Evolutionary conservation across 2,329 filamentous ascomycete species (phyloP).

Genomic region (Diaporthe capsici): DNA sequence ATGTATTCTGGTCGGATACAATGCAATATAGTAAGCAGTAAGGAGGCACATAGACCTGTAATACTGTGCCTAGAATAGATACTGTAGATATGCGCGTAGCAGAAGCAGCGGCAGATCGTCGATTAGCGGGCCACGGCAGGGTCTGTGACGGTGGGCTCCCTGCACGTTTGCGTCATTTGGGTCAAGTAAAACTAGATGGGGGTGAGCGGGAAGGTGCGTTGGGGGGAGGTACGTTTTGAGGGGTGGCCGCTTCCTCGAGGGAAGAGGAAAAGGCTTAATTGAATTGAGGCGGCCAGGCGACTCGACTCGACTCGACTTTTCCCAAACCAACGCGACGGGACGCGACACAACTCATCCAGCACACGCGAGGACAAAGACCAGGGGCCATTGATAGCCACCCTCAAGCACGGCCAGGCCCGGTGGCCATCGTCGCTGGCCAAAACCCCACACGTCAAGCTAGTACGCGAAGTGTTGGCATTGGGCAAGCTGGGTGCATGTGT

Average conservation of each 20-base stretch:
- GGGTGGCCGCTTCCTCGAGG: background rate
- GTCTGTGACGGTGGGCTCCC: background rate
- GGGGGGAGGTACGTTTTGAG: background rate
- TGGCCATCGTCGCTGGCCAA: background rate
- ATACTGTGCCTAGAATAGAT: background rate
- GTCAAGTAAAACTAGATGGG: background rate
- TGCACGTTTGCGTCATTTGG: conserved; percentile 19
- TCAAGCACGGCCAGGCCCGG: background rate
- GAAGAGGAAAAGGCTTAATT: background rate
- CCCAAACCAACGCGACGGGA: background rate
- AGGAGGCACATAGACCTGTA: background rate
- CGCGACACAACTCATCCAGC: background rate
- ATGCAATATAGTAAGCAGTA: background rate
- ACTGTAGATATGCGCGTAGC: no score
- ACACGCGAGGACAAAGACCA: background rate
- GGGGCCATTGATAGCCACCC: background rate
- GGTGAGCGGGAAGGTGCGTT: background rate
- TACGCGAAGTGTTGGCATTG: no score
- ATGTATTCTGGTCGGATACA: no score
- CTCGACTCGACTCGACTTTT: background rate
- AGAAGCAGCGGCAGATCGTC: conserved; percentile 20
- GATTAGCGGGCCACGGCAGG: background rate
- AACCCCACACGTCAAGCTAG: conserved; percentile 2
- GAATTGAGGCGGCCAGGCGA: background rate
- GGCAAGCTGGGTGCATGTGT: conserved; percentile 6